Conservation (phyloP, 2,329 filamentous ascomycete genomes). For the Epichloe brachyelytri region DNA sequence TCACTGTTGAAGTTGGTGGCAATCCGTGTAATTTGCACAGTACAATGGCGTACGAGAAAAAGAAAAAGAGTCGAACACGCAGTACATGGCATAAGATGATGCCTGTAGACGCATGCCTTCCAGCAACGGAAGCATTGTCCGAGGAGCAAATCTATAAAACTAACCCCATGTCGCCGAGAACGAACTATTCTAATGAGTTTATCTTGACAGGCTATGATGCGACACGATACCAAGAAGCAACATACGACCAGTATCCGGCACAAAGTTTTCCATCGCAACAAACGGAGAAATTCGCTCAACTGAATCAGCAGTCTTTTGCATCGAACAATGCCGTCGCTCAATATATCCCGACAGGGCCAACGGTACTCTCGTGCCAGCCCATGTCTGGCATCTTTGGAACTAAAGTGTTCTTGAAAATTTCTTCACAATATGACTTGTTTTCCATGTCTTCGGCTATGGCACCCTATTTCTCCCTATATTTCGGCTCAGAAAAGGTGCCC, state of each 20-base stretch:
- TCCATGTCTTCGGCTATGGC: constrained; percentile 39
- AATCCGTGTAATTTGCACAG: no score
- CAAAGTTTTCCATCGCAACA: constrained; percentile 34
- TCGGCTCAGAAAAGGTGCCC: constrained; percentile 61
- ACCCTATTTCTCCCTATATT: constrained; percentile 54
- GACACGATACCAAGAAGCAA: constrained; percentile 45
- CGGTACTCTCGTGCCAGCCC: constrained; percentile 59
- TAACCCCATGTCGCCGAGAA: neutral
- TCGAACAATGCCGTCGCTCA: constrained; percentile 51
- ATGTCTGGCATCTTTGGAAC: constrained; percentile 55
- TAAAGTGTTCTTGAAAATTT: constrained; percentile 60
- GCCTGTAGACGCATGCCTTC: no score
- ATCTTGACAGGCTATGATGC: constrained; percentile 40
- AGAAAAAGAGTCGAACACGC: no score
- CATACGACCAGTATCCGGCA: constrained; percentile 38
- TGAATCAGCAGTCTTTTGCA: constrained; percentile 43
- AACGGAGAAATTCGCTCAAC: constrained; percentile 36
- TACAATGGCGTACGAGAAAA: neutral
- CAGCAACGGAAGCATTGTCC: no score
- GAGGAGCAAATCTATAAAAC: no score
- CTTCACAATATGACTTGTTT: constrained; percentile 60
- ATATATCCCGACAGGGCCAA: constrained; percentile 48
- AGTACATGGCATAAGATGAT: no score
- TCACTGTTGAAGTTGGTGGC: no score
- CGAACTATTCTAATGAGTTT: constrained; percentile 13